Base-by-base conservation (phyloP, 352 stramenopile genomes). In the Elongisporangium anandrum region DNA sequence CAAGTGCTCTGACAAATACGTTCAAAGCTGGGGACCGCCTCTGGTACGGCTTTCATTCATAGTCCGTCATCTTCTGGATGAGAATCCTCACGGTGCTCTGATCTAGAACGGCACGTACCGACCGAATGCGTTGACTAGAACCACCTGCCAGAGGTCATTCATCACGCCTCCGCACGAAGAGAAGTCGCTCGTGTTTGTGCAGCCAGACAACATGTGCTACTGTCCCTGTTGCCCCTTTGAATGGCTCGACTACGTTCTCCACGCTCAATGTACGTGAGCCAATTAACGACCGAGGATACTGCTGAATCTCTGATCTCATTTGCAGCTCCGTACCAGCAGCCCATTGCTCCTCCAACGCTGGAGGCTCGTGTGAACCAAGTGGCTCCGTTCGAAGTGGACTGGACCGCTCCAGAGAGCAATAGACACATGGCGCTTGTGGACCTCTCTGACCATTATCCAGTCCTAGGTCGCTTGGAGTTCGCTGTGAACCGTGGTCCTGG, bases 191-290 rank as follows among this genome's bases (percentile, higher is more conserved):
- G 64, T 89, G 22, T 80, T 77, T 39, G 54, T 77, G 38, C 50
- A 77, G 16, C 58, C 61, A 7, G 67, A 78, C 20, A 72, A 67
- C 10, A 84, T 87, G 68, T 94, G 85, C 65, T 94, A 80, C 53
- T 94, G 85, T 50, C 72, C 85, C 0, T 94, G 85, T 60, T 94
- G 85, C 52, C 82, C 85, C 29, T 57, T 85, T 1, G 85, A 94
- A 60, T 94, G 85, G 85, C 63, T 94, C 19, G 85, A 94, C 70
- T 94, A 94, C 64, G 76, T 92, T 24, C 70, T 94, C 1, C 88
- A 86, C 45, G 83, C 75, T 20, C 68, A 86, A 85, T 65, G 81
- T 88, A 70, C 2, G 10, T 26, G 21, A n/a, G 7, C 4, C 52
- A 22, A 9, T 19, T 13, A 3, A 3, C 7, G 2, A 9, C 0